Percentiles rank a stretch among this genome's conserved stretches.
Conservation (phyloP, 768 basidiomycete species). For the Trametes meyenii region DNA sequence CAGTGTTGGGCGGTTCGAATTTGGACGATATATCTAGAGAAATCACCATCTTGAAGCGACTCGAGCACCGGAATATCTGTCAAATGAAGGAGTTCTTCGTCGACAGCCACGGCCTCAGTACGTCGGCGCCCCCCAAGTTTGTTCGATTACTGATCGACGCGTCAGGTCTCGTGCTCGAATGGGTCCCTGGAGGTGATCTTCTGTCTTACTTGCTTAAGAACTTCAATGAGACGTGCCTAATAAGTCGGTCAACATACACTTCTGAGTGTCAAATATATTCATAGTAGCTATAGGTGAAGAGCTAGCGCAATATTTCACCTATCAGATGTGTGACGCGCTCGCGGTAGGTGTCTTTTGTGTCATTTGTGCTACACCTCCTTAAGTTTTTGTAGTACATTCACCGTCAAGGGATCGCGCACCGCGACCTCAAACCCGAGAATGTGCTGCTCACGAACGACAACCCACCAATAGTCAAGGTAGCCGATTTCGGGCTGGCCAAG, state of each 20-base stretch:
- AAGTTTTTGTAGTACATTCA: constrained; percentile 58
- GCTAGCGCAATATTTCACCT: constrained; percentile 68
- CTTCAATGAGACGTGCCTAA: constrained; percentile 51
- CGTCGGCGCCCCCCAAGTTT: constrained; percentile 29
- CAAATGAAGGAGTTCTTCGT: constrained; percentile 78
- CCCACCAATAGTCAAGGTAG: constrained; percentile 82
- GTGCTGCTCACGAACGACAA: constrained; percentile 74
- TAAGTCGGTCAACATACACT: constrained; percentile 39
- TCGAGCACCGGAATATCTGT: constrained; percentile 85
- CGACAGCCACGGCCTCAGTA: constrained; percentile 60
- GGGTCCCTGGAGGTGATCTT: constrained; percentile 86
- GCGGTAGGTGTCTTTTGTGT: constrained; percentile 49
- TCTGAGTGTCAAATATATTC: neutral
- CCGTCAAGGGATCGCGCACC: constrained; percentile 78
- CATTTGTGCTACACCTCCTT: neutral
- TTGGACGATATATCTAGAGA: constrained; percentile 44
- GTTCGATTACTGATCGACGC: constrained; percentile 37
- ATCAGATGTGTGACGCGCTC: constrained; percentile 84
- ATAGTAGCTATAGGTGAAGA: constrained; percentile 47
- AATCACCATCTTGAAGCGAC: constrained; percentile 74
- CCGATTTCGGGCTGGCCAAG: constrained; percentile 96
- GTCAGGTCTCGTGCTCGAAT: constrained; percentile 80
- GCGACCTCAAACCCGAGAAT: constrained; percentile 95
- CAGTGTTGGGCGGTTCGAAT: constrained; percentile 12
- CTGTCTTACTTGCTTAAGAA: constrained; percentile 73